A percentile compares a stretch with the other conserved stretches of the same genome.
Conservation (phyloP, 2,329 filamentous ascomycete species). For the Diaporthe aspalathi region DNA sequence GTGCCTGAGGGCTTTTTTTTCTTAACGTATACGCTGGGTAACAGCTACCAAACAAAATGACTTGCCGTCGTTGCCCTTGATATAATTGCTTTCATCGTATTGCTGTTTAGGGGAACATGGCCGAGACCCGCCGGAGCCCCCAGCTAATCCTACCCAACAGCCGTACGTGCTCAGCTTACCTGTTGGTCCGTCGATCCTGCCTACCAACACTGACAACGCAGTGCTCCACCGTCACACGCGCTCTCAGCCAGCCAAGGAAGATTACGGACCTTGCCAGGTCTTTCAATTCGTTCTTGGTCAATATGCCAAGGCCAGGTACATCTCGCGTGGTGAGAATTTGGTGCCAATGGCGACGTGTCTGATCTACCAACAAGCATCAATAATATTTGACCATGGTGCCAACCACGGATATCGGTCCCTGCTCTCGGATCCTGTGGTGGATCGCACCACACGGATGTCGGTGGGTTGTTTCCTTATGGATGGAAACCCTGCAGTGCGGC, state of each 20-base stretch:
- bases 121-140: slow-evolving; percentile 9
- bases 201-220: not conserved
- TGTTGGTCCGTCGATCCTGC: not conserved
- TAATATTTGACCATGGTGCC: not conserved
- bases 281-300: not conserved
- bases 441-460: not conserved
- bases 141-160: too few species aligned
- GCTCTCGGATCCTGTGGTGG: not conserved
- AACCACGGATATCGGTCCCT: slow-evolving; percentile 16
- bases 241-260: not conserved
- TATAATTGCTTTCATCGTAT: not conserved
- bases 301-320: not conserved
- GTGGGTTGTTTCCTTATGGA: not conserved
- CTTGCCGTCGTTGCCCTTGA: not conserved
- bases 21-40: not conserved
- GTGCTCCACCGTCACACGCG: not conserved
- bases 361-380: not conserved
- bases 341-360: not conserved
- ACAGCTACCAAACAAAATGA: not conserved
- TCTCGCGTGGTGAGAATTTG: not conserved
- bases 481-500: not conserved
- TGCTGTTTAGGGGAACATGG: not conserved
- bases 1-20: not conserved
- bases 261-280: too few species aligned
- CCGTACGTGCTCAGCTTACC: not conserved